Base-by-base conservation (phyloP, 2,329 filamentous ascomycete species). In the Leptodontidium sp. region DNA sequence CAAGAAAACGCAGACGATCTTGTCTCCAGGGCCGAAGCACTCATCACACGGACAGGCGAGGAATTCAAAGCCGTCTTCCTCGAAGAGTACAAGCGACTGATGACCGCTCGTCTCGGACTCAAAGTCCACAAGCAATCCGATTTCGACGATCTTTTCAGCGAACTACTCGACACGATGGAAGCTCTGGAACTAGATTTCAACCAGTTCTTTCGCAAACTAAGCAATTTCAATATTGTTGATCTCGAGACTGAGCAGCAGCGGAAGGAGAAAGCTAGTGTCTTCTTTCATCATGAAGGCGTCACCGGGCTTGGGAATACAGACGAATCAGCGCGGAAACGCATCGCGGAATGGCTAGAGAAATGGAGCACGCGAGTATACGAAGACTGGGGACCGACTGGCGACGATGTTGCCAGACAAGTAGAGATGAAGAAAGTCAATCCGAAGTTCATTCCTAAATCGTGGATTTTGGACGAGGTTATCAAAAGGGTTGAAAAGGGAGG, bases 391-490 rank as follows among this genome's bases (percentile, higher is more conserved):
- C 83, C 84, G 7, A 83, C 83, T 3, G 81, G 80, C 0, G 78
- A 77, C 2, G 90, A 97, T 58, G 82, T 81, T 2, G 87, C 91
- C 75, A 85, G 95, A 70, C 87, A 89, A 68, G 80, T 77, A 38
- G 87, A 87, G 14, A 98, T 98, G 96, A 93, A 92, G 82, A 84
- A 82, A 32, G 91, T 94, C 26, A 99, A 99, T 77, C 96, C 96
- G 2, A 97, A 93, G 82, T 99, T 99, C 76, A 84, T 98, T 0
- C 93, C 96, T 0, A 88, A 94, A 58, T 90, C 92, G 21, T 99
- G 95, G 94, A 88, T 99, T 63, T 84, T 99, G 24, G 95, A 98
- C 78, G 96, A 99, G 80, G 80, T 99, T 15, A 98, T 99, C 73
- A 88, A 91, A 57, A 87, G 93, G 11, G 94, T 98, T 0, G 93